phyloP scores from a whole-genome alignment of 768 basidiomycete species.

The Tylopilus intermedius region DNA sequence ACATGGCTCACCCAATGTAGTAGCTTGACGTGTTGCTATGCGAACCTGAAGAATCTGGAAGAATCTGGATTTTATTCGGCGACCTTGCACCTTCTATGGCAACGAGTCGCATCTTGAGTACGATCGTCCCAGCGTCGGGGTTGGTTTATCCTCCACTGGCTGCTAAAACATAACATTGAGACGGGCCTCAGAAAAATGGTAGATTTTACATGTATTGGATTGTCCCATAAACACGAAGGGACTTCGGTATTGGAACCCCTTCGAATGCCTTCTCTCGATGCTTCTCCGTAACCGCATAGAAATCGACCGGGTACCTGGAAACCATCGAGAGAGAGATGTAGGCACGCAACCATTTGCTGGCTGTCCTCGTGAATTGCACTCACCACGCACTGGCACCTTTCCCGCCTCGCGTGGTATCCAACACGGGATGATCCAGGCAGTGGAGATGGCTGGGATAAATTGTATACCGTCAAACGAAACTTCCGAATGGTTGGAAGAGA shows the following conservation, averaged over 20 bases:
- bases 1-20: slow-evolving; percentile 40
- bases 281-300: slow-evolving; percentile 50
- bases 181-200: background rate
- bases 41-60: slow-evolving; percentile 36
- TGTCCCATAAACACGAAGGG: slow-evolving; percentile 57
- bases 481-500: no score
- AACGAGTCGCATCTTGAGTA: slow-evolving; percentile 42
- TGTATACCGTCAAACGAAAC: no score
- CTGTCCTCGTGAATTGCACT: background rate
- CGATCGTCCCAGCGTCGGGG: slow-evolving; percentile 48
- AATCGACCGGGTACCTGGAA: slow-evolving; percentile 59
- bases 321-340: slow-evolving; percentile 60
- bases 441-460: background rate
- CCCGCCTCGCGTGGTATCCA: slow-evolving; percentile 64
- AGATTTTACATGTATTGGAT: slow-evolving; percentile 31
- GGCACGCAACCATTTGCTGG: slow-evolving; percentile 3
- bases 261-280: slow-evolving; percentile 50
- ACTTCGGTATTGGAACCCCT: slow-evolving; percentile 46
- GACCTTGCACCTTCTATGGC: slow-evolving; percentile 29
- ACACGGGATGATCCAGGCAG: slow-evolving; percentile 34
- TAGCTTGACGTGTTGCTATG: slow-evolving; percentile 38
- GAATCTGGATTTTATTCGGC: slow-evolving; percentile 40
- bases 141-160: slow-evolving; percentile 19
- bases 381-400: slow-evolving; percentile 42
- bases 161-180: background rate